Percentiles rank a stretch among this genome's conserved stretches.
Evolutionary conservation across 2,329 filamentous ascomycete species (phyloP).

Genomic region (Taxawa tesnikishii): DNA sequence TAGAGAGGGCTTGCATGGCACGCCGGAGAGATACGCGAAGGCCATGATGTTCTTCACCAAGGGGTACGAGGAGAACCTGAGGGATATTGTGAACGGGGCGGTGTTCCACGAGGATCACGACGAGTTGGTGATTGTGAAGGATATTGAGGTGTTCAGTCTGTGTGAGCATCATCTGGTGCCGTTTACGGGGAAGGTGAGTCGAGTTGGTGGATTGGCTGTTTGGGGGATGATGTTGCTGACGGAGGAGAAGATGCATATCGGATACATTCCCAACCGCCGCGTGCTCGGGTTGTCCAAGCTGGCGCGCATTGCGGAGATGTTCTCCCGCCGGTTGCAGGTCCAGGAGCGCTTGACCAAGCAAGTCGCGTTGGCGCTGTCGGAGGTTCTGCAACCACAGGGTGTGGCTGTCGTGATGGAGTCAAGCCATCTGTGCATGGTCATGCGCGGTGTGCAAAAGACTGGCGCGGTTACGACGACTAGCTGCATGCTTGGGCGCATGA

Average conservation of each 20-base stretch:
- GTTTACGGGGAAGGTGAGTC: constrained; percentile 75
- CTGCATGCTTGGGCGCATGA: constrained; percentile 94
- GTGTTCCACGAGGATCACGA: constrained; percentile 96
- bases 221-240: neutral
- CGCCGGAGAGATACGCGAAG: constrained; percentile 81
- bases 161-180: constrained; percentile 98
- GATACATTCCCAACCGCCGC: constrained; percentile 83
- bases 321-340: constrained; percentile 81
- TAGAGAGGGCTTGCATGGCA: constrained; percentile 50
- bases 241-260: constrained; percentile 95
- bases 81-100: constrained; percentile 82
- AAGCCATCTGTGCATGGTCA: constrained; percentile 95
- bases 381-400: constrained; percentile 84
- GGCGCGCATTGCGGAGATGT: constrained; percentile 94
- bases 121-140: constrained; percentile 94
- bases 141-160: constrained; percentile 87
- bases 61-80: constrained; percentile 89
- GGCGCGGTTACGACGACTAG: constrained; percentile 80
- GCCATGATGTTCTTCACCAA: constrained; percentile 94
- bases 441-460: constrained; percentile 95
- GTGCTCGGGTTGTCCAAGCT: constrained; percentile 95
- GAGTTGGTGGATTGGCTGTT: neutral
- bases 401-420: constrained; percentile 97
- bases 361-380: constrained; percentile 84
- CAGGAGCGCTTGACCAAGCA: constrained; percentile 95